Evolutionary conservation across 148 eudicot genomes (phyloP), one percentile per base, ranked within the genome.

Genomic region (Arbutus unedo): DNA sequence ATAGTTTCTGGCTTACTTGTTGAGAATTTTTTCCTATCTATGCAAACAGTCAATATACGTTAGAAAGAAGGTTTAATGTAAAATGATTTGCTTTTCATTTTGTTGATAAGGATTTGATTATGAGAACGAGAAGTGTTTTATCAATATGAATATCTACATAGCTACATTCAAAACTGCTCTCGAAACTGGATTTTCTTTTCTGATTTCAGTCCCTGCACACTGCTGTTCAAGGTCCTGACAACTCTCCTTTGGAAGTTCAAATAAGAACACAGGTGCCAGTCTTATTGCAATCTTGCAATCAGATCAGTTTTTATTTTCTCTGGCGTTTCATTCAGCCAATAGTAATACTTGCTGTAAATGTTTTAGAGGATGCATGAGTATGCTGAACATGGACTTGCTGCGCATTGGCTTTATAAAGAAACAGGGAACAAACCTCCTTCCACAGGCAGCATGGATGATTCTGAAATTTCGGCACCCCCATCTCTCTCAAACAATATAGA

Each of bases 331-430:
- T 81, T 80, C 56, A 41, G 50, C 54, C 78, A 23, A 78, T 71
- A 16, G 74, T 45, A 48, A 47, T 68, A 55, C 38, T 38, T 56
- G 78, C 60, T 47, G 13, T 71, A 66, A 48, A 23, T 31, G 14
- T 77, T 88, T 82, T 79, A 95, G 98, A 92, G 96, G 87, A 95
- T 95, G 98, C 98, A 95, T 79, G 93, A 95, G 75, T 91, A 93
- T 89, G 98, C 98, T 82, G 98, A 95, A 83, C 92, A 93, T 89
- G 98, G 98, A 81, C 91, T 92, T 87, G 98, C 98, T 82, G 98
- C 98, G 38, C 98, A 95, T 87, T 95, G 98, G 98, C 97, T 93
- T 78, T 95, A 95, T 88, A 95, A 95, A 89, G 98, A 95, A 88
- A 91, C 92, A 73, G 93, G 82, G 67, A 86, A 72, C 86, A 84